Evolutionary conservation across 2,329 filamentous ascomycete species (phyloP).

Genomic region (Chaetomium sp.): DNA sequence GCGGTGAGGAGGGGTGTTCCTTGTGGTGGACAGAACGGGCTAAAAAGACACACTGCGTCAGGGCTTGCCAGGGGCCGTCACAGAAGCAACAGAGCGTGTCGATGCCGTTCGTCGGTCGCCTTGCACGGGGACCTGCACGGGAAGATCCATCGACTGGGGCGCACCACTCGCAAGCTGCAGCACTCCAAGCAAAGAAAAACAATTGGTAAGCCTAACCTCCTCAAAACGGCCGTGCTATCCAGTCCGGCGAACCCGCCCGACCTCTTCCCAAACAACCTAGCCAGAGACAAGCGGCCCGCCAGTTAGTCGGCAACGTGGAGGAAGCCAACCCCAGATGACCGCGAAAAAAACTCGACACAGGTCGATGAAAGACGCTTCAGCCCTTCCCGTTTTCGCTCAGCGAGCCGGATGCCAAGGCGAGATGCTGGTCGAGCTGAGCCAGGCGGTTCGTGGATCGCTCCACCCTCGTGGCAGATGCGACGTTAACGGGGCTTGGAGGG

Average conservation of each 20-base stretch:
- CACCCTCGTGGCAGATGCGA: neutral
- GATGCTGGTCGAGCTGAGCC: slow-evolving; percentile 14
- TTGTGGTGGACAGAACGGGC: neutral
- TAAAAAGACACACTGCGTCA: neutral
- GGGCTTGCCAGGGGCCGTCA: neutral
- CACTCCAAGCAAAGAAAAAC: neutral
- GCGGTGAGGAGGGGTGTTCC: slow-evolving; percentile 4
- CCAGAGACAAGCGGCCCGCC: neutral
- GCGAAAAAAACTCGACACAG: neutral
- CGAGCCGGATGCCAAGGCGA: slow-evolving; percentile 5
- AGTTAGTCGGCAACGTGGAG: neutral
- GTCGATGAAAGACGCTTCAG: neutral
- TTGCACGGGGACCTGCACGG: too few species aligned
- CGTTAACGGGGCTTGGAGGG: neutral
- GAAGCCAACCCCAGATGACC: neutral
- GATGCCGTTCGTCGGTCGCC: neutral
- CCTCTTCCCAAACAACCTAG: neutral
- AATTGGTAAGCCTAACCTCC: neutral
- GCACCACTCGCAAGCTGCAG: too few species aligned
- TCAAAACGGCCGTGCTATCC: neutral
- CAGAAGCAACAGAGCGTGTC: neutral
- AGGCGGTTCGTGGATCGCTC: neutral
- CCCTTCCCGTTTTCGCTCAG: neutral
- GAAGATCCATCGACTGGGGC: too few species aligned
- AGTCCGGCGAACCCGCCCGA: neutral